Base-by-base conservation (phyloP, 139 green algal species). In the Desmodesmus armatus region DNA sequence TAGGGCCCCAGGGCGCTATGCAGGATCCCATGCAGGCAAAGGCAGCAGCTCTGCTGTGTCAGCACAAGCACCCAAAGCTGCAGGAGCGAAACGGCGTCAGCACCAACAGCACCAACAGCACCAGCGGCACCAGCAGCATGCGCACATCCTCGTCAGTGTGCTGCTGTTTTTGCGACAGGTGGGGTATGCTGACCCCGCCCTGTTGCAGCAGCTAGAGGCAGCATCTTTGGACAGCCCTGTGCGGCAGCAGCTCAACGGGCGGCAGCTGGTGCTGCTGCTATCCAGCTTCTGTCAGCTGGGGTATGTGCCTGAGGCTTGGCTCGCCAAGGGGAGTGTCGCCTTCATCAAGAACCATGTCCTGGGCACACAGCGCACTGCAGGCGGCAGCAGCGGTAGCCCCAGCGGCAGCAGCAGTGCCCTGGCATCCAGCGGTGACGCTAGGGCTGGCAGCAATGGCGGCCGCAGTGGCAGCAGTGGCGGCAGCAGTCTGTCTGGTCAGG, bases 181-280 rank as follows among this genome's bases (percentile, higher is more conserved):
- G 3, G 19, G 31, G 5, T 78, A 33, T 23, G 43, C 3, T 5
- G 79, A 85, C 37, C 0, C 11, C 19, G 41, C 65, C 0, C 35
- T 85, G 23, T 21, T 85, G 43, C 79, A 77, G 44, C 63, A 78
- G 63, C 23, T 85, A 6, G 79, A 85, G 2, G 6, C 43, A 0
- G 31, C 39, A 19, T 40, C 69, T 17, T n/a, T 19, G 11, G 29
- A 43, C 47, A 27, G 23, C n/a, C 79, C 43, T 0, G 31, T 37
- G 13, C 19, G 29, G 5, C 2, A 51, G 43, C 63, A 67, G 63
- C 43, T 85, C 5, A 55, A 63, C 3, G 43, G 63, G 15, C 79
- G 35, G 63, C 79, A 85, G 33, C 39, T 85, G 19, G 79, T 75
- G 4, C 66, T 85, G 62, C 40, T 31, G 15, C 43, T 85, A 0